These are phyloP conservation scores for Comarum palustre DNA, from an alignment of 306 rosid genomes.

Conservation along the genomic window DNA sequence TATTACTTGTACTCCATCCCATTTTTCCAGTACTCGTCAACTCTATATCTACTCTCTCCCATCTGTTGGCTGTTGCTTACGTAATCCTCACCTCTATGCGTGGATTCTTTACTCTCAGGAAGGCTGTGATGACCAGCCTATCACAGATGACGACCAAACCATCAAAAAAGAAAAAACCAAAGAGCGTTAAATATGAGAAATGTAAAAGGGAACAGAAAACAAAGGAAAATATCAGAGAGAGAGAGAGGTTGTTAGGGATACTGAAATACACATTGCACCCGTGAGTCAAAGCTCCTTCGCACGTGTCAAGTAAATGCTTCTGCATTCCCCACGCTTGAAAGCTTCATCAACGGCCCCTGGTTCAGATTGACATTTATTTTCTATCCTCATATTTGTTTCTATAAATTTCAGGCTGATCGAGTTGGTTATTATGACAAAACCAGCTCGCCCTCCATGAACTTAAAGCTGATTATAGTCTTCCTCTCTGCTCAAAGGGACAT, in stretches of 20 bases:
- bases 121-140: constrained; percentile 1
- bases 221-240: neutral
- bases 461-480: neutral
- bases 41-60: constrained; percentile 1
- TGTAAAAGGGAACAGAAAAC: neutral
- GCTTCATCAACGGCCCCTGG: neutral
- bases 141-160: neutral
- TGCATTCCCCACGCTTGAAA: neutral
- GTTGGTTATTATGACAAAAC: neutral
- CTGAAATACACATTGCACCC: constrained; percentile 17
- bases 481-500: neutral
- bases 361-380: neutral
- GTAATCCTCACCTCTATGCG: neutral
- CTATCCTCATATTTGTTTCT: neutral
- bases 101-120: neutral
- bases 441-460: neutral
- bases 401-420: neutral
- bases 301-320: neutral
- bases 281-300: constrained; percentile 27
- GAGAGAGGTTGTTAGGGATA: constrained; percentile 17
- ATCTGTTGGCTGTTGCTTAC: neutral
- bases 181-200: neutral
- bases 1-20: neutral
- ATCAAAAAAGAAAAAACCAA: neutral
- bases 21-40: neutral